Evolutionary conservation across 2,329 filamentous ascomycete genomes (phyloP).

Genomic region (Amylocarpus encephaloides): DNA sequence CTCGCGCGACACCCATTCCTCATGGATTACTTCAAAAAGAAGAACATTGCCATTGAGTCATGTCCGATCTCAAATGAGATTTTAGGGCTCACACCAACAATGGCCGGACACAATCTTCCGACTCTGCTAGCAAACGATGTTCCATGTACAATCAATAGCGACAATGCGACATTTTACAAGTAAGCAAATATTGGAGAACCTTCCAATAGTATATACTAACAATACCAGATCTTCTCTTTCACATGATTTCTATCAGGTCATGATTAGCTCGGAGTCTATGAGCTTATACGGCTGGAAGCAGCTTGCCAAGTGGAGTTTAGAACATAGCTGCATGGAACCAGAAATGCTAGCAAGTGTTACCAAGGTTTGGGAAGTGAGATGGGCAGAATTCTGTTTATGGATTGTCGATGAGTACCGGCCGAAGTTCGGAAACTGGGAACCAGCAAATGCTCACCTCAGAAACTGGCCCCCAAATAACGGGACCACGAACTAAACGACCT

Average conservation of each 20-base stretch:
- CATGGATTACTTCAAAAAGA: constrained; percentile 57
- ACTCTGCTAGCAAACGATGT: constrained; percentile 64
- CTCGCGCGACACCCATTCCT: constrained; percentile 59
- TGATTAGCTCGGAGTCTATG: constrained; percentile 63
- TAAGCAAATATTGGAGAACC: constrained; percentile 31
- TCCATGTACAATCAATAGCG: constrained; percentile 67
- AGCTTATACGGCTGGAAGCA: constrained; percentile 66
- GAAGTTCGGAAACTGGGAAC: background rate
- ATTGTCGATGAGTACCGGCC: constrained; percentile 39
- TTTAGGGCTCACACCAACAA: constrained; percentile 59
- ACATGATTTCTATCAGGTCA: constrained; percentile 72
- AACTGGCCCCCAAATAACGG: background rate
- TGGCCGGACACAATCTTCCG: constrained; percentile 62
- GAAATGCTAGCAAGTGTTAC: constrained; percentile 37
- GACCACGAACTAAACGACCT: no score
- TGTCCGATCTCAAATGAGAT: constrained; percentile 76
- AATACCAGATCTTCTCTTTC: constrained; percentile 56
- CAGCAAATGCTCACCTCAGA: background rate
- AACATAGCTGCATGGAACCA: constrained; percentile 49
- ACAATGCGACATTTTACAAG: constrained; percentile 69
- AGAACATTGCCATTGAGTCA: constrained; percentile 64
- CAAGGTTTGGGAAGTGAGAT: constrained; percentile 46
- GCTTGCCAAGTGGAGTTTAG: constrained; percentile 55
- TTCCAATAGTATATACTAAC: constrained; percentile 8
- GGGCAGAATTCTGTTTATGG: constrained; percentile 51